Base-by-base conservation (phyloP, 2,329 filamentous ascomycete genomes). In the Apiospora kogelbergensis region DNA sequence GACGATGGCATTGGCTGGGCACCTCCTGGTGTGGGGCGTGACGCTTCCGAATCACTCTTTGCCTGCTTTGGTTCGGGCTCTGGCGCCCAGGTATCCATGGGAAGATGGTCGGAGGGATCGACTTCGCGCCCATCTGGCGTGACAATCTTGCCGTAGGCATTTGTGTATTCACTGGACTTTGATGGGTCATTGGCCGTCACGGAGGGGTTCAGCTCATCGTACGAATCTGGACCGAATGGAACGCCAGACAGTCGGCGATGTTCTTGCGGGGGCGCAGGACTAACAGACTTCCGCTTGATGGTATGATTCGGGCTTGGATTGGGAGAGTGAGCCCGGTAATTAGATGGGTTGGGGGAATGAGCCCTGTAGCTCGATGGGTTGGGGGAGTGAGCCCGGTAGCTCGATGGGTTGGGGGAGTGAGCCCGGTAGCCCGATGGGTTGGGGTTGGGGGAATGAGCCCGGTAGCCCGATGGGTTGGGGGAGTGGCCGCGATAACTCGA, bases 71-170 rank as follows among this genome's bases (percentile, higher is more conserved):
- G 85, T 73, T 93, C 90, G 0, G 92, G 92, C 74, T 94, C 92
- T 0, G 92, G 91, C 1, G 92, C 92, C 91, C 91, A 94, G 1
- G 89, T 89, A 68, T 93, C 89, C 77, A 93, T 88, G 0, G 93
- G 93, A 17, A 95, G 84, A 76, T 95, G 92, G 78, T 95, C 93
- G 0, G 91, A 93, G 0, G 93, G 93, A 75, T 95, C 93, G 68
- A 95, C 87, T 74, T 94, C 91, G 68, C 91, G 86, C 7, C 93
- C 93, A 76, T 94, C 91, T 71, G 92, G 86, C 1, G 89, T 91
- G 67, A 94, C 89, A 70, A 95, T 93, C 75, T 93, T 93, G 10
- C 88, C 90, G 66, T 87, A 85, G 0, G 84, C 81, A 67, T 89
- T 88, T 72, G 85, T 82, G 66, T 82, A 84, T 64, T 84, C 82